Evolutionary conservation across 2,329 filamentous ascomycete species (phyloP).

Genomic region (Botrytis elliptica): DNA sequence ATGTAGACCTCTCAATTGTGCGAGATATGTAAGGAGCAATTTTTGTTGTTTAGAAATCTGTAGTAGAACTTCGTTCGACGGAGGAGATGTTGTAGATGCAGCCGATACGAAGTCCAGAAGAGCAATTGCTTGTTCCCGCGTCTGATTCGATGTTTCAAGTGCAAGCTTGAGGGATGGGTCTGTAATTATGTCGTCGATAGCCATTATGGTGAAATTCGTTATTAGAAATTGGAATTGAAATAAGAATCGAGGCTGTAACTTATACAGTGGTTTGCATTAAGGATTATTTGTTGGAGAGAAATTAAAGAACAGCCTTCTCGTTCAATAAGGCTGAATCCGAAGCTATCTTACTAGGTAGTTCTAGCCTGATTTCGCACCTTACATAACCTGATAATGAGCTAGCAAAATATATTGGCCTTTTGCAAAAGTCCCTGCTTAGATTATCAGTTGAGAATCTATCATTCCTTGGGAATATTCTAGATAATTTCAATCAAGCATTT

Average conservation of each 20-base stretch:
- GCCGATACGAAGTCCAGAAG: conserved; percentile 64
- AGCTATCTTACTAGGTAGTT: not conserved
- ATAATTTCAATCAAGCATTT: not conserved
- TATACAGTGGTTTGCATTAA: not conserved
- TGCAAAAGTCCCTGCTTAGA: not conserved
- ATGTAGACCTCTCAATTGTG: conserved; percentile 79
- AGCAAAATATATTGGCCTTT: not conserved
- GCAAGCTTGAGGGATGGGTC: conserved; percentile 66
- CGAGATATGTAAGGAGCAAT: conserved; percentile 72
- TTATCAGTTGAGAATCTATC: not conserved
- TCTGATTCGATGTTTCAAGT: conserved; percentile 69
- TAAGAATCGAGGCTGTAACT: not conserved
- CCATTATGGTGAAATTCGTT: conserved; percentile 45
- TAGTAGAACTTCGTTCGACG: conserved; percentile 51
- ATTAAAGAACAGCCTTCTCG: not conserved
- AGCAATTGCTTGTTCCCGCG: conserved; percentile 67
- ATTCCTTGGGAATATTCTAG: not conserved
- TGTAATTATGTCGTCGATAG: conserved; percentile 57
- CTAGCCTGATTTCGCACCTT: not conserved
- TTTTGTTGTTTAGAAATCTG: conserved; percentile 76
- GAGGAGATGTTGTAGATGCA: conserved; percentile 45
- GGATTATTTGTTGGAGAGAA: conserved; percentile 7
- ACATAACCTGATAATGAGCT: not conserved
- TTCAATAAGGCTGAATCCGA: conserved; percentile 12
- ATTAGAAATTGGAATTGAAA: not conserved